Percentiles rank a stretch among this genome's conserved stretches.
These are phyloP conservation scores for Ophiocordyceps camponoti-leonardi DNA, from an alignment of 2,329 filamentous ascomycete species.

Conservation along the genomic window DNA sequence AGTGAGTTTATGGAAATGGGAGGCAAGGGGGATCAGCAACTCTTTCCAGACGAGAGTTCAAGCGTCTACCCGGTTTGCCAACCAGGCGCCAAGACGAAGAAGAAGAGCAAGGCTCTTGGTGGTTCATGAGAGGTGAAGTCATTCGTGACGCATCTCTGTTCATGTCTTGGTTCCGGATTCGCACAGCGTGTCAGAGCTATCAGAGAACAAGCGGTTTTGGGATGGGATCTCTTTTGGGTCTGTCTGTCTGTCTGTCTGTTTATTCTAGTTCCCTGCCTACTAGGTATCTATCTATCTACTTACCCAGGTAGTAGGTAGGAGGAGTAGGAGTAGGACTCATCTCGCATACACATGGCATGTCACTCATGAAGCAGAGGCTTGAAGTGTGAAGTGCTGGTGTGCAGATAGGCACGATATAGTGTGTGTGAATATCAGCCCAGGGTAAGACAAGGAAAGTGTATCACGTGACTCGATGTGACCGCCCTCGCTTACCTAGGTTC, in stretches of 20 bases:
- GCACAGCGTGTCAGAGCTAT: background rate
- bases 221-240: background rate
- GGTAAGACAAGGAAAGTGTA: background rate
- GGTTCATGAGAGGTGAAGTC: constrained; percentile 3
- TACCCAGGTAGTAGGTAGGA: no score
- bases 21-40: constrained; percentile 64
- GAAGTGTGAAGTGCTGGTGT: no score
- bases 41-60: constrained; percentile 49
- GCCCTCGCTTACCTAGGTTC: constrained; percentile 20
- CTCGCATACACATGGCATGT: no score
- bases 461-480: constrained; percentile 10
- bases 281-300: no score
- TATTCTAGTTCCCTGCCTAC: no score
- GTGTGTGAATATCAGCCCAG: no score
- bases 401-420: no score
- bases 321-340: no score
- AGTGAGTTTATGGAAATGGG: constrained; percentile 73
- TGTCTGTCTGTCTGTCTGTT: no score
- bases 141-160: no score
- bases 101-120: constrained; percentile 11
- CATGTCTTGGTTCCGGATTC: no score
- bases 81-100: constrained; percentile 11
- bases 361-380: no score
- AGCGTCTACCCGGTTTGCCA: constrained; percentile 29
- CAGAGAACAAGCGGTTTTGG: background rate